phyloP scores from a whole-genome alignment of 192 early-diverging fungal genomes.

The Coemansia sp. region DNA sequence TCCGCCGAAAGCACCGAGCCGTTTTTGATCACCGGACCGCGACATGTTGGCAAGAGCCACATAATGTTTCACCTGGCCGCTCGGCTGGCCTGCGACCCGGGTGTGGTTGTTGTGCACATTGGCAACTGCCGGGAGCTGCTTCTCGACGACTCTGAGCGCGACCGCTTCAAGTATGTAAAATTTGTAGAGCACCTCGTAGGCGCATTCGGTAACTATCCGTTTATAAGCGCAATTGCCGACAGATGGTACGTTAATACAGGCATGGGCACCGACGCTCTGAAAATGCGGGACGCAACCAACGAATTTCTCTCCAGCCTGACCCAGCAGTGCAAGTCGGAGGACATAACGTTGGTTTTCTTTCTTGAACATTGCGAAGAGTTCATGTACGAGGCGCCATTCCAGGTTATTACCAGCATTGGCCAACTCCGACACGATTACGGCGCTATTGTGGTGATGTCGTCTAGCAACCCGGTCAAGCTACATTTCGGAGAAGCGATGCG shows the following conservation, averaged over 20 bases:
- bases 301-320: conserved; percentile 3
- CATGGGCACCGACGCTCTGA: conserved; percentile 1
- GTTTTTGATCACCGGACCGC: conserved; percentile 17
- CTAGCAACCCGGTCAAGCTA: neutral
- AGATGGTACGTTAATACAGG: conserved; percentile 17
- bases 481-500: neutral
- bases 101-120: conserved; percentile 17
- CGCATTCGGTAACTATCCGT: conserved; percentile 5
- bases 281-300: conserved; percentile 9
- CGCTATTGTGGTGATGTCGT: conserved; percentile 1
- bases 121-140: conserved; percentile 14
- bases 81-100: conserved; percentile 16
- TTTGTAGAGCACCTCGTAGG: conserved; percentile 26
- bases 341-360: conserved; percentile 9
- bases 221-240: conserved; percentile 1
- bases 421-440: conserved; percentile 4
- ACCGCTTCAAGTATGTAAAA: conserved; percentile 8
- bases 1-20: neutral
- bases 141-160: neutral
- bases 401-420: neutral
- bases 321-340: neutral
- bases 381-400: neutral
- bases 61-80: conserved; percentile 23
- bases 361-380: conserved; percentile 24
- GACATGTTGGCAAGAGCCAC: conserved; percentile 36